Percentiles rank a stretch among this genome's conserved stretches.
These are phyloP conservation scores for Colletotrichum scovillei DNA, from an alignment of 2,329 filamentous ascomycete genomes.

Conservation along the genomic window DNA sequence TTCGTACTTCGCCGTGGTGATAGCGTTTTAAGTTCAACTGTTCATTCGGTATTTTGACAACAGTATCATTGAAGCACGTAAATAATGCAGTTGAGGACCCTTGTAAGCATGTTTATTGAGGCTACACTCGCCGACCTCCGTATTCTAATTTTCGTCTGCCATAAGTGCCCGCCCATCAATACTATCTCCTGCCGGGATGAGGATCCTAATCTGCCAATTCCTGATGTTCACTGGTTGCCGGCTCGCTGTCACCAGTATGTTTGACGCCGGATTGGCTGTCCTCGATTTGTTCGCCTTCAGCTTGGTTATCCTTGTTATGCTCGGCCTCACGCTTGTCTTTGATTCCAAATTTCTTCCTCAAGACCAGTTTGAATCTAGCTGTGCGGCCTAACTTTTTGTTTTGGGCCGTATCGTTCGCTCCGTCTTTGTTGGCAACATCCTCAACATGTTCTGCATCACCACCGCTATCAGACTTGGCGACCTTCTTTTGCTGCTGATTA, in stretches of 20 bases:
- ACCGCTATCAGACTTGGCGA: background rate
- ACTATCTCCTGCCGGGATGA: too few relatives aligned
- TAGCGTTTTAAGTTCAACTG: background rate
- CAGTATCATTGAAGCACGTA: background rate
- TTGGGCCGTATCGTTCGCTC: background rate
- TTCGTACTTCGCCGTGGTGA: background rate
- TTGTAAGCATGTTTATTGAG: background rate
- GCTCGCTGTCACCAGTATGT: background rate
- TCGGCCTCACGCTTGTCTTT: background rate
- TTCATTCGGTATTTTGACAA: background rate
- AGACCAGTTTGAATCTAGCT: background rate
- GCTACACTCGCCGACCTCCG: background rate
- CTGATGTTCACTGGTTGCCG: background rate
- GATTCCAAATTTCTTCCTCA: background rate
- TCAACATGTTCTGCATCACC: background rate
- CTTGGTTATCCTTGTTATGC: background rate
- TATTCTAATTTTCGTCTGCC: background rate
- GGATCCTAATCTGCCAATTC: background rate
- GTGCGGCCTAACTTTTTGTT: background rate
- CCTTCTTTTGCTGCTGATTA: background rate
- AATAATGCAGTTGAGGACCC: background rate
- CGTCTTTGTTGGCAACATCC: background rate
- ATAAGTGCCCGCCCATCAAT: background rate
- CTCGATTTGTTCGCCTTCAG: background rate
- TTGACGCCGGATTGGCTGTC: background rate